Base-by-base conservation (phyloP, 306 rosid genomes). In the Phaseolus lunatus region DNA sequence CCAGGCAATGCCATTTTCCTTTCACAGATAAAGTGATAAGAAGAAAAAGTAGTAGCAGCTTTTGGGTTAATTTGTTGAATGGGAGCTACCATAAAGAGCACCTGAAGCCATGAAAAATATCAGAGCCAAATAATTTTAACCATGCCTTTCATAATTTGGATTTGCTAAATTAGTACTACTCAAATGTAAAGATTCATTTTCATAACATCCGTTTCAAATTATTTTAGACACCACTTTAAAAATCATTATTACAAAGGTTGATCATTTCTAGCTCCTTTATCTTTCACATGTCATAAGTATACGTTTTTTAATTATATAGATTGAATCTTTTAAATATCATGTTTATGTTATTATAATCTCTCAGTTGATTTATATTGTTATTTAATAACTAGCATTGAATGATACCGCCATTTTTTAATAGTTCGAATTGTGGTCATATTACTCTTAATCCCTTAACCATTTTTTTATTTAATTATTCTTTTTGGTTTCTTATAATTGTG, bases 41-140 rank as follows among this genome's bases (percentile, higher is more conserved):
- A 13, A 70, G 12, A 61, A 48, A 63, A n/a, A 0, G 49, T 6
- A 33, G 39, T 3, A 33, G 39, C 33, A 31, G 72, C 54, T 23
- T 66, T 39, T 66, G 53, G 31, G 58, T 77, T 77, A n/a, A 11
- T 53, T 77, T 67, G 41, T 50, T 0, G 0, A 22, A 23, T 48
- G 8, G 66, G 62, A 47, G 50, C 33, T 5, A 48, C 35, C 33
- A 61, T 19, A 47, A 44, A 22, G 10, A 76, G 37, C 69, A 41
- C 69, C 13, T 57, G 43, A 59, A 58, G 31, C 45, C 50, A 18
- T 54, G 23, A 22, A 7, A 37, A 9, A 7, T n/a, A 9, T 10
- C 2, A 41, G 53, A 20, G 66, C 15, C 11, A 43, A n/a, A 23
- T 57, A 29, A 43, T 57, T 58, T 7, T 27, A 58, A 41, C 54